Evolutionary conservation across 2,329 filamentous ascomycete species (phyloP).

Genomic region (Paramyrothecium roridum): DNA sequence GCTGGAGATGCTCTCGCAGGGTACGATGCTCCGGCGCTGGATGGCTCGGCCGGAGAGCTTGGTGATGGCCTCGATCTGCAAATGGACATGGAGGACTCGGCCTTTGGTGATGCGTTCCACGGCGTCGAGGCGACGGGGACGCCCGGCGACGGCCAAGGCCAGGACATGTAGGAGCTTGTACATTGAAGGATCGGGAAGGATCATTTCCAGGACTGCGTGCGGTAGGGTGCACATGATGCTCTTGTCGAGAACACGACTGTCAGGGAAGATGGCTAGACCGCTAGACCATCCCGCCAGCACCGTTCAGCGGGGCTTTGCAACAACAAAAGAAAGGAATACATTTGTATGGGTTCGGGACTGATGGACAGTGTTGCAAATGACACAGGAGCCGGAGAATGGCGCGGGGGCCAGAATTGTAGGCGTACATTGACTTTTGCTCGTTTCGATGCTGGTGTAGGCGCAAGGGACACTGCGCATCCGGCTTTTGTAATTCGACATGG

Average conservation of each 20-base stretch:
- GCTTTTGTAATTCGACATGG: too few species aligned
- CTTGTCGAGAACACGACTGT: neutral
- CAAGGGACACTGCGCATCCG: too few species aligned
- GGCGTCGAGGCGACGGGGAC: constrained; percentile 45
- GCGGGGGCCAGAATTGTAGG: neutral
- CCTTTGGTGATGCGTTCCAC: constrained; percentile 82
- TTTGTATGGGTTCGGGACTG: neutral
- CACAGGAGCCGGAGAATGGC: neutral
- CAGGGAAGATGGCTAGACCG: neutral
- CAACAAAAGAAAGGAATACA: neutral
- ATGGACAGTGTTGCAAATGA: neutral
- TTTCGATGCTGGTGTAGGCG: neutral
- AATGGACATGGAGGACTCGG: constrained; percentile 73
- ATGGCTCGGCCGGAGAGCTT: constrained; percentile 39
- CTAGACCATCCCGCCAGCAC: neutral
- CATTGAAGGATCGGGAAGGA: too few species aligned
- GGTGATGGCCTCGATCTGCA: constrained; percentile 57
- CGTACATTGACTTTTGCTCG: neutral
- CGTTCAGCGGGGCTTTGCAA: too few species aligned
- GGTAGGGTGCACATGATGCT: neutral
- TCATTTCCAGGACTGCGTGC: neutral
- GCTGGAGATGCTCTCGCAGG: constrained; percentile 69
- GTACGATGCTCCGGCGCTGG: constrained; percentile 57
- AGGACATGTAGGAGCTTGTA: constrained; percentile 24
- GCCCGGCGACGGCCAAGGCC: constrained; percentile 28